Percentiles rank a stretch among this genome's conserved stretches.
Conservation (phyloP, 352 stramenopile genomes). For the Phytophthora parvispora region DNA sequence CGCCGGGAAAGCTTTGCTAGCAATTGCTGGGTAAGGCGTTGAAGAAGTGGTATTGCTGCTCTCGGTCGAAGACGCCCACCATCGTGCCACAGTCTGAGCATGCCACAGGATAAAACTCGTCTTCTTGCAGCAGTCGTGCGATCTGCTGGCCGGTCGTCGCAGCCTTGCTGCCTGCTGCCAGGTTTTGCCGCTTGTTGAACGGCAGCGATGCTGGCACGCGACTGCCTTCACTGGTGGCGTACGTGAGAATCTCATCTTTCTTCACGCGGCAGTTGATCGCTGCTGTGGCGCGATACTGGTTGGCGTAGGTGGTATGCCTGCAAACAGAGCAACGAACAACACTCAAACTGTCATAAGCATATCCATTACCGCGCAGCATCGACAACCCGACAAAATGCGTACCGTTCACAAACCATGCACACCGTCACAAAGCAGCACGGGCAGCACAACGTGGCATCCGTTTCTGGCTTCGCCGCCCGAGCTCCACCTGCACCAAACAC, state of each 20-base stretch:
- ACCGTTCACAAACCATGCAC: constrained; percentile 81
- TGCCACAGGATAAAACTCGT: constrained; percentile 77
- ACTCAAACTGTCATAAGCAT: constrained; percentile 8
- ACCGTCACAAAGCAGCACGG: constrained; percentile 87
- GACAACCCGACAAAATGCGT: constrained; percentile 5
- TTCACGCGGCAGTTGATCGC: constrained; percentile 84
- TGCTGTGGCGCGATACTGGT: constrained; percentile 70
- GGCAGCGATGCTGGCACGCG: constrained; percentile 24
- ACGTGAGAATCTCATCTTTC: constrained; percentile 72
- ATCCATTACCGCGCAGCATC: background rate
- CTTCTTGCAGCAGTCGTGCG: constrained; percentile 38
- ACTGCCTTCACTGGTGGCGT: constrained; percentile 37
- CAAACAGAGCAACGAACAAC: background rate
- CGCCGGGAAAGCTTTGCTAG: constrained; percentile 18
- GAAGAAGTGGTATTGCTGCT: constrained; percentile 82
- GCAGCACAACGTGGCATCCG: constrained; percentile 75
- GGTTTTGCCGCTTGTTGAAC: constrained; percentile 53
- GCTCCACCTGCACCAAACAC: constrained; percentile 8
- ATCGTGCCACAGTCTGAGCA: constrained; percentile 85
- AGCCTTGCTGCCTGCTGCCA: constrained; percentile 12
- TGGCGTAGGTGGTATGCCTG: constrained; percentile 72
- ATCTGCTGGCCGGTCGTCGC: constrained; percentile 28
- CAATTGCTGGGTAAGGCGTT: constrained; percentile 78
- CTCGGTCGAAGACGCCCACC: constrained; percentile 72
- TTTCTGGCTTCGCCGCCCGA: constrained; percentile 17